Conservation (phyloP, 352 stramenopile genomes). For the Phytophthora cactorum region DNA sequence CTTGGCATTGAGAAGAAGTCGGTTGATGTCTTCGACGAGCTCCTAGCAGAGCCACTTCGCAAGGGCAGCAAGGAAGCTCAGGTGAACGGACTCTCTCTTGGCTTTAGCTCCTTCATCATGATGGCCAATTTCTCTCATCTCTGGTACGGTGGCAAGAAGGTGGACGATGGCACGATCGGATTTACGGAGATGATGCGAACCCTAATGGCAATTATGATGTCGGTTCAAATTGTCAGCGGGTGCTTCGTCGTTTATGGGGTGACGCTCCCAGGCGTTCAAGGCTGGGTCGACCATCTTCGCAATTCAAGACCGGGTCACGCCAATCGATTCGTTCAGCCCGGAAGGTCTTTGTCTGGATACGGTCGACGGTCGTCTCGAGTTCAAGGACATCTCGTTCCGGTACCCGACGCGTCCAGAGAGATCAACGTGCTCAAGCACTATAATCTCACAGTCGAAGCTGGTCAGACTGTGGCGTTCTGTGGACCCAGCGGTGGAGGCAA, state of each 20-base stretch:
- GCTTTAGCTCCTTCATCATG: conserved; percentile 72
- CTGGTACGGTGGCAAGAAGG: conserved; percentile 65
- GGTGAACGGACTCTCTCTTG: conserved; percentile 58
- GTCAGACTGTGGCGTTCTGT: conserved; percentile 69
- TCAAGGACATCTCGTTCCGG: conserved; percentile 74
- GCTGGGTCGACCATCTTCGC: conserved; percentile 46
- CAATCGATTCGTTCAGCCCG: conserved; percentile 51
- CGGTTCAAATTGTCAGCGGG: conserved; percentile 42
- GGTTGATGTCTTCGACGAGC: conserved; percentile 23
- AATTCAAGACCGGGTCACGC: conserved; percentile 38
- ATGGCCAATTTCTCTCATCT: conserved; percentile 73
- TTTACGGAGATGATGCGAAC: conserved; percentile 62
- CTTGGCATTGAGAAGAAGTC: conserved; percentile 46
- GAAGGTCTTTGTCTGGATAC: conserved; percentile 20
- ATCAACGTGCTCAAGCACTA: conserved; percentile 82
- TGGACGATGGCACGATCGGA: conserved; percentile 43
- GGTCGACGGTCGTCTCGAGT: conserved; percentile 52
- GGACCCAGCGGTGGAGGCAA: conserved; percentile 60
- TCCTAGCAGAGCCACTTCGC: conserved; percentile 35
- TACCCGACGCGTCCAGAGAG: conserved; percentile 77
- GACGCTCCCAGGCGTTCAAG: conserved; percentile 79
- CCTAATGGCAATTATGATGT: conserved; percentile 66
- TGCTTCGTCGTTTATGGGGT: no score
- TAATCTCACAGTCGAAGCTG: conserved; percentile 78
- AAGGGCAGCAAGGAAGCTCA: conserved; percentile 45